phyloP scores from a whole-genome alignment of 441 rosid species.

The Arabidopsis hybrid region DNA sequence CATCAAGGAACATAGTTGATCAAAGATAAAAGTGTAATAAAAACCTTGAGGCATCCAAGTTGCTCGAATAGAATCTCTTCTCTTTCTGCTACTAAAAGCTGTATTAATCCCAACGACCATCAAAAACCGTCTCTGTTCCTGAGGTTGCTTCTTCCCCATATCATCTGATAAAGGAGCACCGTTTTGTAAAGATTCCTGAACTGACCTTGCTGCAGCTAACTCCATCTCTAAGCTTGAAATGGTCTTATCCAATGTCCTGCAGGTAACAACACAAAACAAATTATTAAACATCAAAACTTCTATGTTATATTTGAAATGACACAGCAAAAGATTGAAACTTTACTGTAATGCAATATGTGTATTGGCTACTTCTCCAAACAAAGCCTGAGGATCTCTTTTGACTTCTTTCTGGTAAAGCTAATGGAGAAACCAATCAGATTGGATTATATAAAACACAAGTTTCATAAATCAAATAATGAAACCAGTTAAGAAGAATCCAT shows the following conservation, averaged over 20 bases:
- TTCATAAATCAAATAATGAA: background rate
- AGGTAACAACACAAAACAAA: slow-evolving; percentile 35
- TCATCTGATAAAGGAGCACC: slow-evolving; percentile 84
- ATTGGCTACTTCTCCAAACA: slow-evolving; percentile 65
- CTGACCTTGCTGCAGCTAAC: slow-evolving; percentile 91
- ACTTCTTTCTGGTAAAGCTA: slow-evolving; percentile 84
- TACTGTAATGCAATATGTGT: slow-evolving; percentile 45
- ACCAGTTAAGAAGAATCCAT: background rate
- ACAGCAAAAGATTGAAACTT: slow-evolving; percentile 2
- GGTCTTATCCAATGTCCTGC: slow-evolving; percentile 86
- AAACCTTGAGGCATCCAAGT: slow-evolving; percentile 99
- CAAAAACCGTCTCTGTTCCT: slow-evolving; percentile 63
- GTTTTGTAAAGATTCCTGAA: slow-evolving; percentile 68
- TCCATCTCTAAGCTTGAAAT: slow-evolving; percentile 96
- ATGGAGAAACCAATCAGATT: slow-evolving; percentile 49
- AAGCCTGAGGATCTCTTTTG: slow-evolving; percentile 62
- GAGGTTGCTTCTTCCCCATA: slow-evolving; percentile 49
- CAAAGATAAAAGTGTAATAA: too few relatives aligned
- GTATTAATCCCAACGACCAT: slow-evolving; percentile 96
- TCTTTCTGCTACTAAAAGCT: slow-evolving; percentile 92
- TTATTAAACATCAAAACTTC: slow-evolving; percentile 15
- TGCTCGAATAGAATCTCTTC: slow-evolving; percentile 92
- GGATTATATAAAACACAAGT: slow-evolving; percentile 25
- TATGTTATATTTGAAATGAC: background rate
- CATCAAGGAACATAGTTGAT: background rate